Evolutionary conservation across 129 eudicot genomes (phyloP), one percentile per base, ranked within the genome.

Genomic region (Cynara cardunculus): DNA sequence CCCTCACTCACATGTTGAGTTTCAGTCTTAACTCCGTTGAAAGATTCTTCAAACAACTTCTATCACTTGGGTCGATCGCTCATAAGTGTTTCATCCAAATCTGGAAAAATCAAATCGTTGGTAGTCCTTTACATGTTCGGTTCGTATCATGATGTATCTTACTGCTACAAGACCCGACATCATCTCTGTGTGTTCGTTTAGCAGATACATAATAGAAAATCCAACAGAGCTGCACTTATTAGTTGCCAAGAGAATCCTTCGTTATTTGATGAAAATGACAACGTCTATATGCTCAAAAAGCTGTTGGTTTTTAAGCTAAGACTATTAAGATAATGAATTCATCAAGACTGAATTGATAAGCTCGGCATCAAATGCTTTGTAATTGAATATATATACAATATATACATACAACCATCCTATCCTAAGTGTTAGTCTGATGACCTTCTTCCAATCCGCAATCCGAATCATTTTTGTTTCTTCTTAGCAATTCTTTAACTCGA

Each of bases 391-490:
- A n/a, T n/a, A 56, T n/a, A 56, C 24, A 56, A 56, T 56, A 56
- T 56, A n/a, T 18, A 56, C 25, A 56, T 56, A 56, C 24, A 56
- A 56, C 8, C 10, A 53, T 53, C 21, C 21, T 53, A 56, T 56
- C 65, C 22, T 56, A 56, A 79, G 69, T 13, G 61, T 87, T 84
- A 71, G 79, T 74, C 73, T 18, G 78, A 81, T 46, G 76, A 49
- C 72, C 85, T 22, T 53, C 80, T 85, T 64, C 82, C 68, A 14
- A 25, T 21, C 78, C 73, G 73, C 61, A 74, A 32, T 70, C 85
- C 24, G 66, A 69, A 46, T 79, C 66, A 53, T 30, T 53, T 16
- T 18, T 34, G 12, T 26, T 73, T 71, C 35, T 78, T 49, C 39
- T 46, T 3, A 76, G 53, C 46, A 74, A 73, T 25, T 68, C 86